Base-by-base conservation (phyloP, 148 eudicot genomes). In the Tetragonia tetragonoides region DNA sequence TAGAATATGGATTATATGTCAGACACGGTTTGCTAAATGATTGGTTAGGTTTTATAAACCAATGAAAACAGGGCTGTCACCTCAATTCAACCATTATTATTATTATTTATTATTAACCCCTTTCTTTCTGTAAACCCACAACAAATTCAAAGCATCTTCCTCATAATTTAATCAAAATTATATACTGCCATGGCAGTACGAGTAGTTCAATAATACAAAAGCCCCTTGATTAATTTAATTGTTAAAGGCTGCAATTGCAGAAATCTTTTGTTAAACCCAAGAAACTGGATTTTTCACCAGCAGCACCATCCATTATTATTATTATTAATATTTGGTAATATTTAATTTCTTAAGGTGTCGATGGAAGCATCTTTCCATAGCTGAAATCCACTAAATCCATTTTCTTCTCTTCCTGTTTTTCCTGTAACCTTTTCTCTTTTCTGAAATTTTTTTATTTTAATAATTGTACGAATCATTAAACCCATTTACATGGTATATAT, bases 321-420 rank as follows among this genome's bases (percentile, higher is more conserved):
- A 42, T 2, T 10, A 68, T 16, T 18, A 56, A 20, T 54, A 54
- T 34, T 15, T 66, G 21, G 11, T 16, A 39, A 66, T 34, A 44
- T 44, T 18, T 60, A 37, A 23, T 77, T 77, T 60, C 16, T 72
- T 59, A 47, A 67, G 74, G 78, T 74, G 63, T 68, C 63, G 6
- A 75, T 79, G 24, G 1, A 0, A 72, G 83, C 64, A 81, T 84
- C 85, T 84, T 84, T 86, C 64, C 84, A 21, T 38, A 57, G 80
- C 83, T 74, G 80, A 84, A 77, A 44, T 87, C 89, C 89, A 86
- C 89, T 83, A 60, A 77, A 63, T 61, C 34, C 41, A 37, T 57
- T 81, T 24, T 18, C 39, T 20, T 75, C 65, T 18, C 24, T 65
- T 64, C 38, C 42, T 54, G 34, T 28, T 73, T 15, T 24, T 42